Base-by-base conservation (phyloP, 1,284 basidiomycete genomes). In the Earliella scabrosa region DNA sequence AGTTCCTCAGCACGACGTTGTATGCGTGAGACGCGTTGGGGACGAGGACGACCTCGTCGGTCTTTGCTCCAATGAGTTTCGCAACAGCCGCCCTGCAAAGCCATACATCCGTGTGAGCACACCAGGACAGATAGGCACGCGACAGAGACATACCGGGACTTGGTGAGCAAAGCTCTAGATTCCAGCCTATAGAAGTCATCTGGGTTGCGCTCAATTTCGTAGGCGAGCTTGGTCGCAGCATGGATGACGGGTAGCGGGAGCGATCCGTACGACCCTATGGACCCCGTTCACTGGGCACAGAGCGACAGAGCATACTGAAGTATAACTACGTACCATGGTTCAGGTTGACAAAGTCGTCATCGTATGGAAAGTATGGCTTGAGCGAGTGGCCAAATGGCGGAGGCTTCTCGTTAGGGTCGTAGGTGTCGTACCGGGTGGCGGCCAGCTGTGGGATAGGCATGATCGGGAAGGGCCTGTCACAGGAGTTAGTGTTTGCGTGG, bases 21-120 rank as follows among this genome's bases (percentile, higher is more conserved):
- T 92, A 59, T 2, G 86, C 91, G 63, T 85, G 81, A 0, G 85
- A 85, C 0, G 85, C 77, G 58, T 91, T 92, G 4, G 79, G 75
- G 0, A 87, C 83, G 20, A 93, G 67, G 9, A 92, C 87, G 13
- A 85, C 77, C 60, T 93, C 89, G 34, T 88, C 83, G 0, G 68
- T 52, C 2, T 79, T 68, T 0, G 83, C 87, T 3, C 82, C 81
- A 23, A 92, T 75, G 24, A 92, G 65, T 35, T 80, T 75, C 0
- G 90, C 87, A 2, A 90, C 68, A 31, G 77, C 72, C 48, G 57
- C 52, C 20, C 71, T 69, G 6, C n/a, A n/a, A n/a, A n/a, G n/a
- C n/a, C n/a, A n/a, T n/a, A n/a, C n/a, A n/a, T n/a, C n/a, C n/a
- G n/a, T n/a, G n/a, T n/a, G n/a, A n/a, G n/a, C n/a, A n/a, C n/a